Base-by-base conservation (phyloP, 2,329 filamentous ascomycete genomes). In the Botrytis paeoniae region DNA sequence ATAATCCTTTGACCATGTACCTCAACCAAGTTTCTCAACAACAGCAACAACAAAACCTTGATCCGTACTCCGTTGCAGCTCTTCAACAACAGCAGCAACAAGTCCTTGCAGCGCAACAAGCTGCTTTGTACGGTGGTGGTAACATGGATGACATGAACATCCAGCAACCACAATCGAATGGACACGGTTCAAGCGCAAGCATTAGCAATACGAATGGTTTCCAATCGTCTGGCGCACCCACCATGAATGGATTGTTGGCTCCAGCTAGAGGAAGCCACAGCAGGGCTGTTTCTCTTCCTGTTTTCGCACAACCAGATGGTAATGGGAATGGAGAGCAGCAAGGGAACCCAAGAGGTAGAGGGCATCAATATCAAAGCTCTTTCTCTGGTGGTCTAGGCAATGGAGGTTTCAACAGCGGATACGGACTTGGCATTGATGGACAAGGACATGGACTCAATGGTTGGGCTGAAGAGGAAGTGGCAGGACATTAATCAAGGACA, bases 1-100 rank as follows among this genome's bases (percentile, higher is more conserved):
- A 90, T 85, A 98, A 98, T 82, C 95, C 95, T 0, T 83, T 98
- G 81, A 97, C 95, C 37, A 90, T 98, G 89, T 98, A 98, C 81
- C 87, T 98, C 74, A 95, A 91, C 82, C 94, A 97, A 80, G 89
- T 95, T 41, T 91, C 90, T 35, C 89, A 91, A 66, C 92, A 95
- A 77, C 92, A 94, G 75, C 79, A 81, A 51, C 78, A 85, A 73
- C 82, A 82, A 71, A 81, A 84, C 63, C 82, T 85, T 73, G 83
- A 85, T 59, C 82, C 84, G 7, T 83, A 83, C 75, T 81, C 80
- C 12, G 81, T 83, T 60, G 81, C 80, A 29, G 78, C 78, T 29
- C 76, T 80, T 32, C 86, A 87, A 74, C 87, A 92, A 45, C 91
- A 93, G 77, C 91, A 94, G 76, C 89, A 92, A 71, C 89, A 92